Base-by-base conservation (phyloP, 768 basidiomycete species). In the Royoungia palumana region DNA sequence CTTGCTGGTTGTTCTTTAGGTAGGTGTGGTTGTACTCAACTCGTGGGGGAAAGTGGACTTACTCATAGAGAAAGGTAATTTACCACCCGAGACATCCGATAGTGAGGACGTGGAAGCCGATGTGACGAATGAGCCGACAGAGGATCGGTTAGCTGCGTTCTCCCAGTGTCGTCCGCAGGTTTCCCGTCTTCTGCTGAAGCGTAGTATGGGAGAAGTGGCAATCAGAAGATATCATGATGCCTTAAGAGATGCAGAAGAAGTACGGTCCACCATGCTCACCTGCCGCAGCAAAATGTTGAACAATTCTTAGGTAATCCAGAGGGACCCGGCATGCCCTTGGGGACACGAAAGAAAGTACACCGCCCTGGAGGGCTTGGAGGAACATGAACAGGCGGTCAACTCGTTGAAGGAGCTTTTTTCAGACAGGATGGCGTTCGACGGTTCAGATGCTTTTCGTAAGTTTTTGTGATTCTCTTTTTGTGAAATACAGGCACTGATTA, bases 381-480 rank as follows among this genome's bases (percentile, higher is more conserved):
- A 22, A 20, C 59, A 59, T n/a, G 41, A 47, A 3, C 60, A 61
- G 19, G 59, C 60, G 4, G 56, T 61, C 12, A 41, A 38, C 20
- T 22, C 60, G 6, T 14, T 49, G 4, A 16, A 52, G 6, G 41
- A 46, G 13, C 42, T 61, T 7, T 46, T 24, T 32, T 20, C 35
- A 46, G 27, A 27, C 21, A 28, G 9, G 7, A 12, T 11, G 11
- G 12, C 28, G 28, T 28, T 28, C 9, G 28, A 28, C 11, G 28
- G 28, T 28, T 12, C 28, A 12, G 28, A 28, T 9, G 28, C 9
- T 6, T 28, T 11, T 6, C 11, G 28, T 28, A 11, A 12, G 28
- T 28, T 25, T 11, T 28, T 28, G 28, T 28, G 28, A 9, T 28
- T 12, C 28, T 3, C n/a, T n/a, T n/a, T n/a, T 28, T 3, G 28